Base-by-base conservation (phyloP, 192 early-diverging fungal genomes). In the Rhizophagus clarus region DNA sequence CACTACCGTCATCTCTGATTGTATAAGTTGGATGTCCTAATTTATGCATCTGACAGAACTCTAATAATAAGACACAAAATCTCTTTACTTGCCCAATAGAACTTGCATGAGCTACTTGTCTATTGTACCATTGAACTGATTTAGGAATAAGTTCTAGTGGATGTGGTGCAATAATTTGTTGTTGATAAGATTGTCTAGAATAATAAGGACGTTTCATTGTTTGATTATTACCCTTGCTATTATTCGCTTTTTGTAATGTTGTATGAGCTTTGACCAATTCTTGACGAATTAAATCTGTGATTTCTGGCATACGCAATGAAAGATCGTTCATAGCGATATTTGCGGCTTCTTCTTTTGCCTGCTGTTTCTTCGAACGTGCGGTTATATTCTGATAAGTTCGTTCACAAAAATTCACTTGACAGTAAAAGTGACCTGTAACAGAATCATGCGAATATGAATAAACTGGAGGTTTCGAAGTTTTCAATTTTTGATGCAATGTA, bases 41-140 rank as follows among this genome's bases (percentile, higher is more conserved):
- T 76, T 63, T 76, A 63, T 63, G 37, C 56, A 63, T 63, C 64
- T 76, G 74, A 62, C 74, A 76, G 40, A 76, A 76, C 42, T 76
- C 74, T 11, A 76, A 26, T 24, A 76, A 17, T n/a, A 63, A 37
- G 4, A 76, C 74, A 24, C 74, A 76, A 32, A 61, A 20, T 42
- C 74, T 22, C 24, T 76, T 76, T 3, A 10, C 2, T 76, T 61
- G n/a, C 6, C 71, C 45, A 51, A 26, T 72, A 31, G 42, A 10
- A 12, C 5, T 72, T 45, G 71, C 45, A 15, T 12, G 71, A 4
- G 17, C 24, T 2, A 5, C 3, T 49, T 72, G 71, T 51, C 42
- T 72, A 4, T 47, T 2, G 14, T 72, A 72, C 71, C 71, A 72
- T 72, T 49, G 42, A 45, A 0, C 4, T 5, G 71, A 72, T 29